These are phyloP conservation scores for Sordariomycetes sp. DNA, from an alignment of 2,329 filamentous ascomycete genomes.

Conservation along the genomic window DNA sequence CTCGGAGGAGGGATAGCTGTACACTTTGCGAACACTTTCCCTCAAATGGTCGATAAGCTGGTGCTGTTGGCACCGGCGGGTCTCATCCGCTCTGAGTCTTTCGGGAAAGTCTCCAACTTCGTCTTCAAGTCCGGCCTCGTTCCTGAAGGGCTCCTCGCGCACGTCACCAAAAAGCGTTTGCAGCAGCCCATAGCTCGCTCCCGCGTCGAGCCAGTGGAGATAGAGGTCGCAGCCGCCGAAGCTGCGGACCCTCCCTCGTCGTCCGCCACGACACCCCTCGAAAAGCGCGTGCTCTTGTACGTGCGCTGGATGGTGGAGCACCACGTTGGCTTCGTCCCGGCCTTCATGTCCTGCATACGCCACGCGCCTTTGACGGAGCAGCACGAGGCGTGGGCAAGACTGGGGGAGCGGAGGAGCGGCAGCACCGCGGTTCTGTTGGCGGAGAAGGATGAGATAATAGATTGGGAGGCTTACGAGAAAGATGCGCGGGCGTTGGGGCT, in stretches of 20 bases:
- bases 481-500: too few species aligned
- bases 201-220: slow-evolving; percentile 5
- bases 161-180: slow-evolving; percentile 37
- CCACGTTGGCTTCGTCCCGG: slow-evolving; percentile 48
- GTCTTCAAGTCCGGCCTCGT: slow-evolving; percentile 46
- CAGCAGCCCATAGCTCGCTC: slow-evolving; percentile 37
- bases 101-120: slow-evolving; percentile 37
- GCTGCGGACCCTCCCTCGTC: slow-evolving; percentile 18
- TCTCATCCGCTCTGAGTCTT: slow-evolving; percentile 51
- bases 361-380: slow-evolving; percentile 44
- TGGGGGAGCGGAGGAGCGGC: slow-evolving; percentile 30
- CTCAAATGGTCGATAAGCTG: slow-evolving; percentile 57
- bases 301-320: slow-evolving; percentile 49
- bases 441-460: slow-evolving; percentile 40
- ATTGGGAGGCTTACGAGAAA: slow-evolving; percentile 35
- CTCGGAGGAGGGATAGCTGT: slow-evolving; percentile 72
- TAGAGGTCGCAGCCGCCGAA: slow-evolving; percentile 31
- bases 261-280: slow-evolving; percentile 25
- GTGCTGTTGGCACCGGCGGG: slow-evolving; percentile 74
- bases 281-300: slow-evolving; percentile 36
- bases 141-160: slow-evolving; percentile 40
- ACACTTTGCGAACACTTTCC: slow-evolving; percentile 66
- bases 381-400: slow-evolving; percentile 37
- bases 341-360: slow-evolving; percentile 50
- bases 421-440: slow-evolving; percentile 45